These are phyloP conservation scores for Cutaneotrichosporon arboriforme DNA, from an alignment of 1,284 basidiomycete genomes.

Conservation along the genomic window DNA sequence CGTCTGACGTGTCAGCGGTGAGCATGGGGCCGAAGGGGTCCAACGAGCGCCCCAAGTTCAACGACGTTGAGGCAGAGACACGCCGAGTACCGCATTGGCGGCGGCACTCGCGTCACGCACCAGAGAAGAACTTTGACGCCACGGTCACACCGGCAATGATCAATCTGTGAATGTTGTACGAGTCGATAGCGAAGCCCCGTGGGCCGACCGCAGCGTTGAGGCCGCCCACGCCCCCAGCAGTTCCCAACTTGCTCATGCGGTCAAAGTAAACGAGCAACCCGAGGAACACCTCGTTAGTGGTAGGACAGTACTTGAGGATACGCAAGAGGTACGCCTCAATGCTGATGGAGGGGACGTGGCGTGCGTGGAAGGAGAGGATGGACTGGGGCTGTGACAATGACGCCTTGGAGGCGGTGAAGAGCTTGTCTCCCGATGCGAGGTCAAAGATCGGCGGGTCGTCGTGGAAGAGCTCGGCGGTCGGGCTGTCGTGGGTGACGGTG, in stretches of 20 bases:
- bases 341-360: slow-evolving; percentile 89
- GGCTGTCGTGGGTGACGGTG: slow-evolving; percentile 22
- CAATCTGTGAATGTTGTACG: slow-evolving; percentile 90
- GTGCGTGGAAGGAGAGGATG: slow-evolving; percentile 87
- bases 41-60: too few relatives aligned
- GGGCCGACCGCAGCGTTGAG: slow-evolving; percentile 25
- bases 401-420: slow-evolving; percentile 64
- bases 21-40: too few relatives aligned
- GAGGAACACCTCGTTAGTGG: slow-evolving; percentile 95
- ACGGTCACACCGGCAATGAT: slow-evolving; percentile 98
- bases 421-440: slow-evolving; percentile 14
- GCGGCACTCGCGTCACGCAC: slow-evolving; percentile 31
- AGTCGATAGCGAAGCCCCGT: slow-evolving; percentile 85
- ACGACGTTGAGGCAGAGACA: too few relatives aligned
- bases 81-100: not conserved
- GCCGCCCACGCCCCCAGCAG: slow-evolving; percentile 30
- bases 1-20: slow-evolving; percentile 55
- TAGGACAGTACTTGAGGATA: slow-evolving; percentile 97
- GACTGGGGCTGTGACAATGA: slow-evolving; percentile 74
- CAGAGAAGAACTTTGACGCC: slow-evolving; percentile 94
- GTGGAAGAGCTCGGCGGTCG: slow-evolving; percentile 38
- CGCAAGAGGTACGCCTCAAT: slow-evolving; percentile 91
- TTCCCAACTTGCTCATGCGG: slow-evolving; percentile 56
- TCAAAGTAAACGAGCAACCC: slow-evolving; percentile 95
- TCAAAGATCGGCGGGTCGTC: slow-evolving; percentile 47